Evolutionary conservation across 768 basidiomycete genomes (phyloP), one percentile per base, ranked within the genome.

Genomic region (Botryobasidium botryosum): DNA sequence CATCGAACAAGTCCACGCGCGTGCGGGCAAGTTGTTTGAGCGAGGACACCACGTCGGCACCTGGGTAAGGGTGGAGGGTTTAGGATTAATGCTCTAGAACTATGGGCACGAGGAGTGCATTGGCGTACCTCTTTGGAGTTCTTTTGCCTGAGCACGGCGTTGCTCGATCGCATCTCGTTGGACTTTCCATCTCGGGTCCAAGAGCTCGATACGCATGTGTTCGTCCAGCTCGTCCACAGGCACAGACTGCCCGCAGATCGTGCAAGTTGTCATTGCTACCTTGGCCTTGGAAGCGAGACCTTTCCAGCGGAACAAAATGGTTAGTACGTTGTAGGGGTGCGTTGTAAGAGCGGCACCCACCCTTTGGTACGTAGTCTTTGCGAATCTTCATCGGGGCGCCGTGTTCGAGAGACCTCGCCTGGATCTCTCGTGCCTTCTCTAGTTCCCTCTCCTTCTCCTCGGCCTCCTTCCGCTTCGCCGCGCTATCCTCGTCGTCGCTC

Each of bases 171-270:
- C 71, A 55, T 88, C 81, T 51, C 92, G 82, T 59, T 92, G 87
- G 51, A 90, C 87, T 61, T 96, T 96, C 91, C 92, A 99, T 59
- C 80, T 77, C 33, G 94, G 94, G 63, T 99, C 94, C 53, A 99
- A 72, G 50, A 96, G 62, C 59, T 99, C 94, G 57, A 97, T 97
- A 54, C 94, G 85, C 76, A 96, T 90, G 61, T 97, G 94, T 59
- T 97, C 91, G 53, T 92, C 76, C 36, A 97, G 66, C 59, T 97
- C 92, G 62, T 94, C 84, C 55, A 91, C 80, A 23, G 94, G 80
- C 29, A 99, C 84, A 61, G 88, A 81, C 60, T 97, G 91, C n/a
- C 83, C 80, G 63, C 91, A 94, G 54, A 96, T 81, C 15, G 79
- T 71, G 65, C 90, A 97, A 24, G 81, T 88, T 3, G 87, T 82